phyloP scores from a whole-genome alignment of 768 basidiomycete species.

The Calvatia gigantea region DNA sequence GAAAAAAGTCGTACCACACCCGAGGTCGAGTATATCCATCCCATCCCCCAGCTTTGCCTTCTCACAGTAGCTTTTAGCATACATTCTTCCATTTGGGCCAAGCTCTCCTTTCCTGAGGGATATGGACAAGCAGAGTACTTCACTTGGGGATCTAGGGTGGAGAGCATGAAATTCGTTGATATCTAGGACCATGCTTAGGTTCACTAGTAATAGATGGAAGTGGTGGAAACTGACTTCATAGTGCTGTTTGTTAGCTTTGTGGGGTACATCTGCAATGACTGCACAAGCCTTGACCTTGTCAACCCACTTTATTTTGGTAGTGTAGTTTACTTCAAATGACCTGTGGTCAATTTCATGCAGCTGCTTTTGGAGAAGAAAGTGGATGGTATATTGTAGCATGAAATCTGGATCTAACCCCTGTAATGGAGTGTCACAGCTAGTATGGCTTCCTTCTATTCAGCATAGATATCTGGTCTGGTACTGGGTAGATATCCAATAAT shows the following conservation, averaged over 20 bases:
- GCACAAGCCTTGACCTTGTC: constrained; percentile 46
- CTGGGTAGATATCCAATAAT: too few relatives aligned
- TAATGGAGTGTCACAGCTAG: not conserved
- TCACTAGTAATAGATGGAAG: too few relatives aligned
- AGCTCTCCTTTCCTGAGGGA: constrained; percentile 53
- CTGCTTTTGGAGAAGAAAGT: constrained; percentile 45
- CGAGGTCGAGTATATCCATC: constrained; percentile 61
- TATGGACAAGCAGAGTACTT: constrained; percentile 70
- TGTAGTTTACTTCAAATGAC: constrained; percentile 56
- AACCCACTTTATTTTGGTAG: constrained; percentile 66
- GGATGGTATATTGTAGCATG: constrained; percentile 31
- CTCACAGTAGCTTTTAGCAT: constrained; percentile 66
- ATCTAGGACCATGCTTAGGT: constrained; percentile 41
- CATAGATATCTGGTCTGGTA: too few relatives aligned
- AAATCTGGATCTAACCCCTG: constrained; percentile 67
- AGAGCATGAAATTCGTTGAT: constrained; percentile 57
- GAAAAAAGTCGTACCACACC: constrained; percentile 46
- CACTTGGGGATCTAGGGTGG: constrained; percentile 60
- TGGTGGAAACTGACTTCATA: constrained; percentile 69
- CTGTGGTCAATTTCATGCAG: constrained; percentile 60
- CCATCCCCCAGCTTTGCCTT: constrained; percentile 63
- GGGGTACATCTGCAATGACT: constrained; percentile 57
- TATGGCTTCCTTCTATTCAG: too few relatives aligned
- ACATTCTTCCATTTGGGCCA: constrained; percentile 60
- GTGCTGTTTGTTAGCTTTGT: constrained; percentile 76